These are phyloP conservation scores for Stentor roeselii DNA, from an alignment of 73 alveolate species.

Conservation along the genomic window DNA sequence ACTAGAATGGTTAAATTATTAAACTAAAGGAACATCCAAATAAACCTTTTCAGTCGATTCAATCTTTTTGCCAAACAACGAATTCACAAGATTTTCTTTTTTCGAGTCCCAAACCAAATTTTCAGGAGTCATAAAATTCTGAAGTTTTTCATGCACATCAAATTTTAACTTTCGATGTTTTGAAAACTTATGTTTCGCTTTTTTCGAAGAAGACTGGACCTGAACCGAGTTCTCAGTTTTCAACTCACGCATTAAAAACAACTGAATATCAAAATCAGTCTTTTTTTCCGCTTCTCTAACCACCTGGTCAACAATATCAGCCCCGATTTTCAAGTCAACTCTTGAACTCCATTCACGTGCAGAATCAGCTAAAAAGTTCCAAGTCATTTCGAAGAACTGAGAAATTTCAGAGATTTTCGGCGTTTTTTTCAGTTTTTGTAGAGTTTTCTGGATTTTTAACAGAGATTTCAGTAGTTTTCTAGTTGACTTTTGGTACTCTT, in stretches of 20 bases:
- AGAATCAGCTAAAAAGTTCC: neutral
- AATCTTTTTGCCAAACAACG: neutral
- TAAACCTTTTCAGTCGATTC: constrained; percentile 12
- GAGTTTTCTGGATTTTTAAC: neutral
- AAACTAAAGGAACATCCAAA: constrained; percentile 20
- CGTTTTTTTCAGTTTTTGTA: too few relatives aligned
- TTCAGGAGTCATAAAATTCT: constrained; percentile 6
- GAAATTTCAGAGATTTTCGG: too few relatives aligned
- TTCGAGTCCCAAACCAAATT: neutral
- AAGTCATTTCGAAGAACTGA: neutral
- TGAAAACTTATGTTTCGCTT: neutral
- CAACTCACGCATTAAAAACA: neutral
- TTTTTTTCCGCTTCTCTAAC: neutral
- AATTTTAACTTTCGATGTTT: constrained; percentile 13
- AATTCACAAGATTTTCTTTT: neutral
- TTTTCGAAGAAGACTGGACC: neutral
- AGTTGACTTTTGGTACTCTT: neutral
- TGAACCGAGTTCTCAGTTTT: neutral
- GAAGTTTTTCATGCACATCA: constrained; percentile 27
- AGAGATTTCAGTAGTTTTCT: neutral
- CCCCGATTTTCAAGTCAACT: constrained; percentile 20
- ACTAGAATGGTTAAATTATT: too few relatives aligned
- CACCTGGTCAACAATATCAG: neutral
- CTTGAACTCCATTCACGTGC: constrained; percentile 18
- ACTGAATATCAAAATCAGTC: constrained; percentile 6